A percentile compares a stretch with the other conserved stretches of the same genome.
Evolutionary conservation across 306 rosid genomes (phyloP).

Genomic region (Canavalia ensiformis): DNA sequence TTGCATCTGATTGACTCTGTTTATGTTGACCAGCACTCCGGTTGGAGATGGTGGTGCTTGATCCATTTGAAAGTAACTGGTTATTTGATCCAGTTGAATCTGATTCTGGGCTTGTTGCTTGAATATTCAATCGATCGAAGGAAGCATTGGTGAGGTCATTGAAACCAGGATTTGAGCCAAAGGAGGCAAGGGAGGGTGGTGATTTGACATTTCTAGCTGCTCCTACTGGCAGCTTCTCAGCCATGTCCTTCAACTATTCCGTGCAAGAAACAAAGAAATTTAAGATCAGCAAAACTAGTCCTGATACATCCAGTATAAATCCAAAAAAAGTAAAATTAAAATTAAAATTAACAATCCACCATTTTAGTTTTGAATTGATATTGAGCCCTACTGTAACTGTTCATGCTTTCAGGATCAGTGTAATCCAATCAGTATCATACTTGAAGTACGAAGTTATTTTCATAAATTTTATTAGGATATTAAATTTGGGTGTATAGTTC

Average conservation of each 20-base stretch:
- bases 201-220: constrained; percentile 79
- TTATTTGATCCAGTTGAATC: constrained; percentile 75
- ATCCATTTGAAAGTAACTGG: constrained; percentile 78
- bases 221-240: constrained; percentile 96
- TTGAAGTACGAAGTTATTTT: neutral
- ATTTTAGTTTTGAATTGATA: constrained; percentile 12
- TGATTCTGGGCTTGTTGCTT: constrained; percentile 66
- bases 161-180: constrained; percentile 69
- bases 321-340: constrained; percentile 24
- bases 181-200: constrained; percentile 68
- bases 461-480: constrained; percentile 2
- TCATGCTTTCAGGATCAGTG: constrained; percentile 4
- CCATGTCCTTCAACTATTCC: constrained; percentile 94
- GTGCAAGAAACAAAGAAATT: constrained; percentile 36
- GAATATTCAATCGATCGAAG: constrained; percentile 70
- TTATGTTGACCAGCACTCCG: constrained; percentile 71
- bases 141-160: constrained; percentile 68
- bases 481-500: neutral
- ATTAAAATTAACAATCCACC: constrained; percentile 7
- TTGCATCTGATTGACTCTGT: constrained; percentile 71
- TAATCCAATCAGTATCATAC: neutral
- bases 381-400: neutral
- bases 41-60: constrained; percentile 58
- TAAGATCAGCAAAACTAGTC: constrained; percentile 39
- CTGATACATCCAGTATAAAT: constrained; percentile 30